Base-by-base conservation (phyloP, 2,329 filamentous ascomycete species). In the Akanthomyces muscarius region DNA sequence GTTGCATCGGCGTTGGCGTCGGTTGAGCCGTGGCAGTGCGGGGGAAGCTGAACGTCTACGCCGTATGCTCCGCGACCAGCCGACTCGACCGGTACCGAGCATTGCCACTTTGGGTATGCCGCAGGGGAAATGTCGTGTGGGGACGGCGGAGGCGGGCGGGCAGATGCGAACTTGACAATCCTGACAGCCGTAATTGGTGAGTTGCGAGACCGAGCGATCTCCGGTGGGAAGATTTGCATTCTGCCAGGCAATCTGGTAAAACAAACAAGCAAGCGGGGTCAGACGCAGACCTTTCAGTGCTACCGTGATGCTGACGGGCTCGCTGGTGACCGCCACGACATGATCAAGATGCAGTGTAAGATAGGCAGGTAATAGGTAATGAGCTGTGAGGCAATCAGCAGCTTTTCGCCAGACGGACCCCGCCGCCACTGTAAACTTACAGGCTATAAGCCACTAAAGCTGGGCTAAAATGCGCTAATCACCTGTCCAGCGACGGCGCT, bases 1-100 rank as follows among this genome's bases (percentile, higher is more conserved):
- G 6, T 48, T 30, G 38, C 28, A 62, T 57, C 33, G 44, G 14
- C 36, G 52, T 36, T 36, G 5, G 47, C n/a, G 11, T 41, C 14
- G 2, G 38, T 52, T 21, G 48, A 44, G 48, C 58, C 58, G 48
- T 61, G 58, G 16, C 36, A 51, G 57, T 51, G 57, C 57, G 57
- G 57, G 33, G 57, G 48, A 52, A 53, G 55, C 53, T 21, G n/a
- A 28, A 48, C 55, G 1, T 44, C 41, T 13, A 18, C 25, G n/a
- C 10, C 18, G 42, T 33, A n/a, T 48, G 30, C n/a, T 44, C 47
- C 33, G 56, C 56, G 44, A 59, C 56, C 51, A 52, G 59, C 48
- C 25, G 58, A 25, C 23, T n/a, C 30, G 33, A 60, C 28, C 16
- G 11, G n/a, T 10, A 48, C 57, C 41, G 47, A 53, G 47, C 21